A percentile compares a stretch with the other conserved stretches of the same genome.
Evolutionary conservation across 345 rosid genomes (phyloP).

Genomic region (Lepidium didymum): DNA sequence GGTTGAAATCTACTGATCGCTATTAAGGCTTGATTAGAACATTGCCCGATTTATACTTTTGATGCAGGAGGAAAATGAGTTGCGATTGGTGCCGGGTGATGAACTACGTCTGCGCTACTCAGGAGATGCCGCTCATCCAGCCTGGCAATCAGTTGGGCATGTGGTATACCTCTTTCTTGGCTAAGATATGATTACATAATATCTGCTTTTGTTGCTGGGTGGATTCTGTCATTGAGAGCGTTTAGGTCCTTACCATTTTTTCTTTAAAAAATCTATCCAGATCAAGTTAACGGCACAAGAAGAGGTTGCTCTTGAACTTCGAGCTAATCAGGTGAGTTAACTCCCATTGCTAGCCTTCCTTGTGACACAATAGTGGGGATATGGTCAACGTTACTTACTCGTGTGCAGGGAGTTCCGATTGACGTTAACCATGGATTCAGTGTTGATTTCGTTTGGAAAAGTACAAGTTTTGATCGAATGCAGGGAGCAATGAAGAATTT

Average conservation of each 20-base stretch:
- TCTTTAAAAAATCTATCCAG: constrained; percentile 31
- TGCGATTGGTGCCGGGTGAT: constrained; percentile 96
- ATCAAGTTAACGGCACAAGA: constrained; percentile 97
- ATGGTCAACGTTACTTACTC: constrained; percentile 6
- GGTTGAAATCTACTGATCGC: background rate
- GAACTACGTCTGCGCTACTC: constrained; percentile 92
- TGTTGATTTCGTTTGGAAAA: constrained; percentile 99
- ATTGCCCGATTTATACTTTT: constrained; percentile 21
- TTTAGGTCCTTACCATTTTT: constrained; percentile 1
- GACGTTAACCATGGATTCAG: constrained; percentile 91
- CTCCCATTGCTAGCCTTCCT: background rate
- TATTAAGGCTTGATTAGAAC: constrained; percentile 1
- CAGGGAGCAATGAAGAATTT: constrained; percentile 99
- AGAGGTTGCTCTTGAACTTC: constrained; percentile 99
- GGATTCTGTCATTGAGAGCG: background rate
- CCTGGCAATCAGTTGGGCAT: constrained; percentile 99
- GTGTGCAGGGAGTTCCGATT: constrained; percentile 85
- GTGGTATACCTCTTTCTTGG: constrained; percentile 56
- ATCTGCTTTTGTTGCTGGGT: background rate
- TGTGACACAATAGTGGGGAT: background rate
- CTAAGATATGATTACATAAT: background rate
- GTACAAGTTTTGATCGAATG: constrained; percentile 99
- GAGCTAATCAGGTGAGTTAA: constrained; percentile 81
- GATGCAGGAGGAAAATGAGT: constrained; percentile 89
- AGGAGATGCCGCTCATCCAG: constrained; percentile 96